Evolutionary conservation across 2,329 filamentous ascomycete species (phyloP), one percentile per base, ranked within the genome.

Genomic region (Epichloe sp.): DNA sequence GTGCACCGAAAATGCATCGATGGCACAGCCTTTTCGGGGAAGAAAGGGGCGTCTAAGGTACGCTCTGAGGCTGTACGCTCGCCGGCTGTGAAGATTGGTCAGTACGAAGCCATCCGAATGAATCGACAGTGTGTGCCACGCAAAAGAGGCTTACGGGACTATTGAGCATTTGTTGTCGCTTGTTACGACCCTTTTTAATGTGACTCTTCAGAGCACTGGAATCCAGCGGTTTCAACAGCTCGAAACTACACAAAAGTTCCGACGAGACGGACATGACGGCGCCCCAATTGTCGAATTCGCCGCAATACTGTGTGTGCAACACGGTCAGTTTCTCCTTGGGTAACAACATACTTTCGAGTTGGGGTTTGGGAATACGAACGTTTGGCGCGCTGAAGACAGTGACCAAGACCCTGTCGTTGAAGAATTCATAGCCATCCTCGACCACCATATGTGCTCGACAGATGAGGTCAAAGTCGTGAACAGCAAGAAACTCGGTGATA

Each of bases 391-490:
- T 96, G 66, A 98, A 98, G 1, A 98, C 91, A 2, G 93, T 98
- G 44, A 98, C 93, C 53, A 98, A 69, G 44, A 96, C 86, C 53
- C 93, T 79, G 65, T 98, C 93, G 55, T 87, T 95, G 68, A 97
- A 98, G 68, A 98, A 98, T 63, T 98, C 93, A 68, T 98, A 98
- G 11, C 93, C 93, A 65, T 98, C 93, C 68, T 98, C 93, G 21
- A 98, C 93, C 49, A 98, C 93, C 93, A 97, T 97, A 71, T 98
- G 93, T 47, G 93, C 93, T 58, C 93, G 84, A 66, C 93, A 98
- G 49, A 98, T 91, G 48, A 98, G 74, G 67, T 98, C 93, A 65
- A 98, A 97, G 68, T 98, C 93, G 65, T 98, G 93, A 51, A 86
- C 82, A 53, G 89, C 85, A 56, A 98, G 72, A 66, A 98, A 98